Percentiles rank a stretch among this genome's conserved stretches.
Conservation (phyloP, 2,329 filamentous ascomycete species). For the Onygenales sp. region DNA sequence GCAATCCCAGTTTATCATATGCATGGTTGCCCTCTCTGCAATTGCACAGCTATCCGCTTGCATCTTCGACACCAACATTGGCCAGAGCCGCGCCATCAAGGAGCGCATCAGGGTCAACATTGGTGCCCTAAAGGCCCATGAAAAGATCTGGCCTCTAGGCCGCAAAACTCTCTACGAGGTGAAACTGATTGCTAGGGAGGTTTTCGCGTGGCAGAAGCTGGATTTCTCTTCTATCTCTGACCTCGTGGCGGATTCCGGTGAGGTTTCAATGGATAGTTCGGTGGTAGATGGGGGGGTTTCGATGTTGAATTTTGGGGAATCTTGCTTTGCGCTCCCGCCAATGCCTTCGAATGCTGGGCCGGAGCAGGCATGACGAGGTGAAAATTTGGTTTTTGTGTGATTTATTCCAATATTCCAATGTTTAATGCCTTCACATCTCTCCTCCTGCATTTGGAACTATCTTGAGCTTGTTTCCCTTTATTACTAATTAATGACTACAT, state of each 20-base stretch:
- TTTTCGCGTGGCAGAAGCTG: not conserved
- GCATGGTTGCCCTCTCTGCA: conserved; percentile 1
- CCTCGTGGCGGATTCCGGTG: not conserved
- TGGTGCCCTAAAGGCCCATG: conserved; percentile 1
- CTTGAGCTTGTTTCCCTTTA: too few species aligned
- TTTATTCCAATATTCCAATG: not conserved
- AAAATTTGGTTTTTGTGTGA: not conserved
- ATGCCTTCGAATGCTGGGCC: not conserved
- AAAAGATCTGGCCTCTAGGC: not conserved
- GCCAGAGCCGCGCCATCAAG: not conserved
- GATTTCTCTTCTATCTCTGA: not conserved
- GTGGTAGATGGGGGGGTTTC: not conserved
- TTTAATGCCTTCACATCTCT: not conserved
- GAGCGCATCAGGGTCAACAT: conserved; percentile 2
- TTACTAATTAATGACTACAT: too few species aligned
- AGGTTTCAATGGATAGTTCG: not conserved
- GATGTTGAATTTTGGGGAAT: not conserved
- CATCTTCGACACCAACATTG: conserved; percentile 1
- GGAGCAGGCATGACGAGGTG: not conserved
- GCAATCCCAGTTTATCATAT: conserved; percentile 3
- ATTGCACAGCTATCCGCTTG: conserved; percentile 1
- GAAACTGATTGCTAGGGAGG: not conserved
- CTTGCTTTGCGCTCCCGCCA: not conserved
- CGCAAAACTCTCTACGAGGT: conserved; percentile 1
- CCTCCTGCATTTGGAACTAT: too few species aligned